Percentiles rank a stretch among this genome's conserved stretches.
Conservation (phyloP, 2,329 filamentous ascomycete species). For the Catunica adiposa region DNA sequence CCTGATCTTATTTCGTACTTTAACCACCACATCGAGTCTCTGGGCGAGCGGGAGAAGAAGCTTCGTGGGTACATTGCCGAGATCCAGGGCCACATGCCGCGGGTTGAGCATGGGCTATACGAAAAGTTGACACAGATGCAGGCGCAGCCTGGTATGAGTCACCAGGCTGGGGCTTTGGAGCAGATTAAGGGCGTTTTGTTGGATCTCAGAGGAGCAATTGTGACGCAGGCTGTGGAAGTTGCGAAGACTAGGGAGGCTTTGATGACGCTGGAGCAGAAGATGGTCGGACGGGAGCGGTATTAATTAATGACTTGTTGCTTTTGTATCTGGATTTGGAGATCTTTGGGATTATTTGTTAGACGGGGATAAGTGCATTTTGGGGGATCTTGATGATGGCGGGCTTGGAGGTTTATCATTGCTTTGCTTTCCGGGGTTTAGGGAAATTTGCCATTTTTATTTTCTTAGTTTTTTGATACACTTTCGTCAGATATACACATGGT, state of each 20-base stretch:
- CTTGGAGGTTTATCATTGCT: slow-evolving; percentile 1
- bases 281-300: slow-evolving; percentile 17
- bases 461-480: background rate
- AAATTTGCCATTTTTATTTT: background rate
- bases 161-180: slow-evolving; percentile 16
- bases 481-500: background rate
- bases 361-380: background rate
- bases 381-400: background rate
- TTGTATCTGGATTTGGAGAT: background rate
- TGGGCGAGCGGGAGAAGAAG: slow-evolving; percentile 28
- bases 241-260: slow-evolving; percentile 27
- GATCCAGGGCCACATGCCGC: slow-evolving; percentile 32
- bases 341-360: background rate
- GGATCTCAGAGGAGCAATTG: slow-evolving; percentile 26
- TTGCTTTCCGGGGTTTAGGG: background rate
- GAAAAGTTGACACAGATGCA: slow-evolving; percentile 20
- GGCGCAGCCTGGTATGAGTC: slow-evolving; percentile 15
- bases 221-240: slow-evolving; percentile 27
- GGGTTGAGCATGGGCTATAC: slow-evolving; percentile 30
- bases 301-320: slow-evolving; percentile 6
- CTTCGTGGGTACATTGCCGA: slow-evolving; percentile 29
- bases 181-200: slow-evolving; percentile 24
- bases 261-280: slow-evolving; percentile 26
- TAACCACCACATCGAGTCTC: slow-evolving; percentile 28
- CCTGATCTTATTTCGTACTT: slow-evolving; percentile 30